A percentile compares a stretch with the other conserved stretches of the same genome.
Conservation (phyloP, 2,329 filamentous ascomycete species). For the Xylogone sp. region DNA sequence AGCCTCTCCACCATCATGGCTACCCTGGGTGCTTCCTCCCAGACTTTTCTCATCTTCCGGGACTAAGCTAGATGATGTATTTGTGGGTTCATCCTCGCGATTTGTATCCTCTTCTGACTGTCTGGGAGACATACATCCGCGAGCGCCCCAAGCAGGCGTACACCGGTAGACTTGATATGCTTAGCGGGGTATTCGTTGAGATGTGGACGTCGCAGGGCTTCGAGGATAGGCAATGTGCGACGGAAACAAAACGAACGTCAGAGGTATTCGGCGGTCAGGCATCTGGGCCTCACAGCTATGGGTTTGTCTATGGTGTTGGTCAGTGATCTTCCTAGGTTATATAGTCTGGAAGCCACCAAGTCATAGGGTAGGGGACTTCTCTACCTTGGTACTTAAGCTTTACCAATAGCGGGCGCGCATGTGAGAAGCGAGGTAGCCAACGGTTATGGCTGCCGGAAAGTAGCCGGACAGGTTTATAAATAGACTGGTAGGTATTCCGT, state of each 20-base stretch:
- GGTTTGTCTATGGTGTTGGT: neutral
- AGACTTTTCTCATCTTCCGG: slow-evolving; percentile 3
- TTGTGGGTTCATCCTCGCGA: slow-evolving; percentile 17
- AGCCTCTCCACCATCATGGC: neutral
- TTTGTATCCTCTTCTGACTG: slow-evolving; percentile 20
- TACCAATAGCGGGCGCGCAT: neutral
- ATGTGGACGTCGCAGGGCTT: neutral
- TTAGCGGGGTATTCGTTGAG: slow-evolving; percentile 24
- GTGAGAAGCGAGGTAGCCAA: neutral
- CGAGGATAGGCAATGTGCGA: neutral
- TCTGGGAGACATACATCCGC: slow-evolving; percentile 29
- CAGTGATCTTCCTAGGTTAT: neutral
- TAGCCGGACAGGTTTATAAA: neutral
- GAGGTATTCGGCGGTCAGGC: neutral
- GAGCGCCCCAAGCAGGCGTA: slow-evolving; percentile 23
- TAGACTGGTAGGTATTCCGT: neutral
- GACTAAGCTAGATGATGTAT: slow-evolving; percentile 2
- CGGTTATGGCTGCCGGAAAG: neutral
- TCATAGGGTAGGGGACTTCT: neutral
- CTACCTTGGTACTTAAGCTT: neutral
- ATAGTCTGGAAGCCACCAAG: neutral
- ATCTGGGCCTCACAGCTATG: neutral
- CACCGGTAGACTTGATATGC: slow-evolving; percentile 6
- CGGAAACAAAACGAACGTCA: neutral
- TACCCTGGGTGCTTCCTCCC: neutral